Evolutionary conservation across 345 rosid species (phyloP).

Genomic region (Odontarrhena argentea): DNA sequence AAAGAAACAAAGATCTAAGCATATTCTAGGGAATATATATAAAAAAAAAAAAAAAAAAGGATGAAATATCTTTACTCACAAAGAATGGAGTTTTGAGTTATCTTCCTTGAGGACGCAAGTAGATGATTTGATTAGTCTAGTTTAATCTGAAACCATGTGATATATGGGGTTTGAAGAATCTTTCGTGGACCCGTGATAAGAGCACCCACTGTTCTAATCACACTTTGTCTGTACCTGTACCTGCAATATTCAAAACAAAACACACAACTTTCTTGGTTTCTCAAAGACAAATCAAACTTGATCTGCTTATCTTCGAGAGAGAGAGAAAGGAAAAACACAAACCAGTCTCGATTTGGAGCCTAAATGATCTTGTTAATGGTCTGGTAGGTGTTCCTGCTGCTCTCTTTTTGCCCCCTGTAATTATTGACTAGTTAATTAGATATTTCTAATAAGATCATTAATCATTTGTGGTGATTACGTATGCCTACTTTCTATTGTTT

Average conservation of each 20-base stretch:
- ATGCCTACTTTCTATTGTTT: conserved; percentile 20
- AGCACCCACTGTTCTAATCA: conserved; percentile 37
- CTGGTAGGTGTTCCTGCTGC: conserved; percentile 22
- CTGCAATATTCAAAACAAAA: neutral
- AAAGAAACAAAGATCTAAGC: conserved; percentile 16
- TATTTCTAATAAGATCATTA: neutral
- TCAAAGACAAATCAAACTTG: conserved; percentile 31
- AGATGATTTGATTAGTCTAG: conserved; percentile 23
- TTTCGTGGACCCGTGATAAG: conserved; percentile 41
- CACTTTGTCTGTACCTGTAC: conserved; percentile 26
- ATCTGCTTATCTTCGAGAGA: conserved; percentile 29
- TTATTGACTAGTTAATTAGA: neutral
- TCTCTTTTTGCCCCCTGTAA: conserved; percentile 5
- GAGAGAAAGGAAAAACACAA: conserved; percentile 1
- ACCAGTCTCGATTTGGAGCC: conserved; percentile 14
- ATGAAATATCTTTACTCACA: conserved; percentile 3
- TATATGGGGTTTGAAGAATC: conserved; percentile 20
- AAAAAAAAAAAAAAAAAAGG: neutral
- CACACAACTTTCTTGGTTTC: conserved; percentile 4
- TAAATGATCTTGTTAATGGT: conserved; percentile 21
- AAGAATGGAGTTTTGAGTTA: conserved; percentile 14
- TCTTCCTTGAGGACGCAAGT: conserved; percentile 20
- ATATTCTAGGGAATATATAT: no score
- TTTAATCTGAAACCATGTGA: conserved; percentile 26
- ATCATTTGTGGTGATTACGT: conserved; percentile 35